phyloP scores from a whole-genome alignment of 768 basidiomycete species.

The Paxillus rubicundulus region DNA sequence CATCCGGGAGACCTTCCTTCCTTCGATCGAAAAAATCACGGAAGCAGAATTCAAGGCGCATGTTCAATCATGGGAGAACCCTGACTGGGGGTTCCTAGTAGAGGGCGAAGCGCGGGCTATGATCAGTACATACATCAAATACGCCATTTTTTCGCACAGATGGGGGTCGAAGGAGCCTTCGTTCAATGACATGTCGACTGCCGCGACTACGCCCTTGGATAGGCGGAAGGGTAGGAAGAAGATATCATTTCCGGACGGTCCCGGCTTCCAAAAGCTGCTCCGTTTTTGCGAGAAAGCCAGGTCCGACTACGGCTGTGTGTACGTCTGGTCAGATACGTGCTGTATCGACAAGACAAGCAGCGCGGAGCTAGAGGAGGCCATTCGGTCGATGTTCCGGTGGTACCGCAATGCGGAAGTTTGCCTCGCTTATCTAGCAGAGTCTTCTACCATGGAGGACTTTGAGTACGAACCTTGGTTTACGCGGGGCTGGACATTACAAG shows the following conservation, averaged over 20 bases:
- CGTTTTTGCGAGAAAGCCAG: constrained; percentile 9
- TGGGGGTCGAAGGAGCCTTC: constrained; percentile 4
- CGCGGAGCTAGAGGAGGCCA: constrained; percentile 14
- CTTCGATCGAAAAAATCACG: not conserved
- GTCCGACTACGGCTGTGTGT: constrained; percentile 2
- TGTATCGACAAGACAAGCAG: constrained; percentile 20
- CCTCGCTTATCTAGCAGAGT: constrained; percentile 8
- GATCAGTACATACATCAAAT: not conserved
- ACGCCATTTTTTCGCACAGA: constrained; percentile 9
- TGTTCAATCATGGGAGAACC: not conserved
- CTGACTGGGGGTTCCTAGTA: not conserved
- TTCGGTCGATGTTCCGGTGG: constrained; percentile 11
- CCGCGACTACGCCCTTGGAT: not conserved
- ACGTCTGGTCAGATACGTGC: constrained; percentile 14
- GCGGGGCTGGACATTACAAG: constrained; percentile 5
- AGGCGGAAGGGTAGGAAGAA: not conserved
- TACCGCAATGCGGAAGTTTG: constrained; percentile 9
- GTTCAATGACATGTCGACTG: constrained; percentile 1
- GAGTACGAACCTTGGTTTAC: constrained; percentile 6
- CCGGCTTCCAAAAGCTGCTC: not conserved
- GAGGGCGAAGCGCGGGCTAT: not conserved
- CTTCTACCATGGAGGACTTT: not conserved
- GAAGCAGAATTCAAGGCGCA: not conserved
- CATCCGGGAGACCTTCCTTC: not conserved
- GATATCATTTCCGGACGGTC: not conserved